Percentiles rank a stretch among this genome's conserved stretches.
phyloP scores from a whole-genome alignment of 225 moss, liverwort and hornwort species.

The Straminergon stramineum region DNA sequence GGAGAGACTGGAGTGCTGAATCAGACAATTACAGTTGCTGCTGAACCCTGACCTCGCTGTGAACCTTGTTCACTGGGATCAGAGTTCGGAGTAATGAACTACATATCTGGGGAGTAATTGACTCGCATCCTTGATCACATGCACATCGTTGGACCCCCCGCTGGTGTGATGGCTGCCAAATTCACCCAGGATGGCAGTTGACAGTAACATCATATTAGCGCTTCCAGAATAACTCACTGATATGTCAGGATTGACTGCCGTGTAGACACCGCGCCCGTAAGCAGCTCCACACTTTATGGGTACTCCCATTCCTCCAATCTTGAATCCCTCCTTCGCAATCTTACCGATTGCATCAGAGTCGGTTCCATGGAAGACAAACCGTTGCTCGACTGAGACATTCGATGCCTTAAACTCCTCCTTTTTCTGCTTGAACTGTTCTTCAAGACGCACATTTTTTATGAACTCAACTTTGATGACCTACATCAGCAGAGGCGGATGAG shows the following conservation, averaged over 20 bases:
- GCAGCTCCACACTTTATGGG: background rate
- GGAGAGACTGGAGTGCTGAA: background rate
- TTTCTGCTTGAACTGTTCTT: background rate
- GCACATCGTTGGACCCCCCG: background rate
- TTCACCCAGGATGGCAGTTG: slow-evolving; percentile 7
- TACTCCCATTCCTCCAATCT: slow-evolving; percentile 29
- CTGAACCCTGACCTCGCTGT: background rate
- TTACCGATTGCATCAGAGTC: background rate
- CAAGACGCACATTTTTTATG: background rate
- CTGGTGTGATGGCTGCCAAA: background rate
- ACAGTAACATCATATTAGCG: slow-evolving; percentile 22
- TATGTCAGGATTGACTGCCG: slow-evolving; percentile 22
- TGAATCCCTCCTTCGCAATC: slow-evolving; percentile 29
- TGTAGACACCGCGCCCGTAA: slow-evolving; percentile 27
- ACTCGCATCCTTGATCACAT: slow-evolving; percentile 12
- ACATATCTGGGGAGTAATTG: slow-evolving; percentile 19
- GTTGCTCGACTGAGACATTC: background rate
- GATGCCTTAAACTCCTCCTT: slow-evolving; percentile 1
- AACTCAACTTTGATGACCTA: slow-evolving; percentile 22
- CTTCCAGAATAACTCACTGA: background rate
- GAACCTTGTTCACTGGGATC: background rate
- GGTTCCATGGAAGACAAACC: slow-evolving; percentile 23
- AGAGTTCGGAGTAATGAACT: slow-evolving; percentile 1
- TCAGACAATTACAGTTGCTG: background rate
- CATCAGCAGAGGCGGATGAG: background rate